phyloP scores from a whole-genome alignment of 495 filamentous ascomycete genomes.

The Hypomontagnella submonticulosa region DNA sequence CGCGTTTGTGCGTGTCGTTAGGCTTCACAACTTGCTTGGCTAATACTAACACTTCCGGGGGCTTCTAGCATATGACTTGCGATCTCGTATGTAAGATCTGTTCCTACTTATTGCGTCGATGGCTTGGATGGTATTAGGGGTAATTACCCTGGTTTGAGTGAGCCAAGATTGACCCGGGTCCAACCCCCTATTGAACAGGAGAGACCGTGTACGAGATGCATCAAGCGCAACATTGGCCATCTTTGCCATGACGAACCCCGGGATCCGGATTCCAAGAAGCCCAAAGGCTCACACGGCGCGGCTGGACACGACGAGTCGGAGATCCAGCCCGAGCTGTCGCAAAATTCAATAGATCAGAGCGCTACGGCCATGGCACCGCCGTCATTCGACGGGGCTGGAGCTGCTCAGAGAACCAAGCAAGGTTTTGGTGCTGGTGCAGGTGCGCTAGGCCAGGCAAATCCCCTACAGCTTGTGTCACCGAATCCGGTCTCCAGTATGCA shows the following conservation, averaged over 20 bases:
- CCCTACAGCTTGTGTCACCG: slow-evolving; percentile 68
- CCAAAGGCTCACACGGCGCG: slow-evolving; percentile 74
- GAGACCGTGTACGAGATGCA: slow-evolving; percentile 95
- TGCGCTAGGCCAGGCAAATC: slow-evolving; percentile 55
- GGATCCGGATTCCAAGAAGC: slow-evolving; percentile 72
- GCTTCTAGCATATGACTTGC: slow-evolving; percentile 97
- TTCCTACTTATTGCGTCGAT: slow-evolving; percentile 56
- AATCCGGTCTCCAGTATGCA: slow-evolving; percentile 64
- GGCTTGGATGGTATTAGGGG: slow-evolving; percentile 46
- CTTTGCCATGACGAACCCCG: slow-evolving; percentile 98
- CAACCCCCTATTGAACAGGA: slow-evolving; percentile 69
- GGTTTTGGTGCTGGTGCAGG: slow-evolving; percentile 56
- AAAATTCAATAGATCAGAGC: slow-evolving; percentile 54
- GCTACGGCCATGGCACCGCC: slow-evolving; percentile 55
- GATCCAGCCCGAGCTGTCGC: slow-evolving; percentile 54
- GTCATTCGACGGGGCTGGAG: slow-evolving; percentile 53
- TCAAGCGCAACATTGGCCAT: slow-evolving; percentile 99
- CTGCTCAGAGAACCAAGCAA: slow-evolving; percentile 54
- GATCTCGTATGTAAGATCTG: slow-evolving; percentile 86
- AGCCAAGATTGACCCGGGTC: slow-evolving; percentile 49
- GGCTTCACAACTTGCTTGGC: slow-evolving; percentile 42
- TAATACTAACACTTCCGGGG: slow-evolving; percentile 46
- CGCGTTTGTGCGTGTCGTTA: slow-evolving; percentile 42
- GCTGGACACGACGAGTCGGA: slow-evolving; percentile 51
- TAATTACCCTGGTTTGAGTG: slow-evolving; percentile 41